Conservation (phyloP, 352 stramenopile genomes). For the Globisporangium nodosum region DNA sequence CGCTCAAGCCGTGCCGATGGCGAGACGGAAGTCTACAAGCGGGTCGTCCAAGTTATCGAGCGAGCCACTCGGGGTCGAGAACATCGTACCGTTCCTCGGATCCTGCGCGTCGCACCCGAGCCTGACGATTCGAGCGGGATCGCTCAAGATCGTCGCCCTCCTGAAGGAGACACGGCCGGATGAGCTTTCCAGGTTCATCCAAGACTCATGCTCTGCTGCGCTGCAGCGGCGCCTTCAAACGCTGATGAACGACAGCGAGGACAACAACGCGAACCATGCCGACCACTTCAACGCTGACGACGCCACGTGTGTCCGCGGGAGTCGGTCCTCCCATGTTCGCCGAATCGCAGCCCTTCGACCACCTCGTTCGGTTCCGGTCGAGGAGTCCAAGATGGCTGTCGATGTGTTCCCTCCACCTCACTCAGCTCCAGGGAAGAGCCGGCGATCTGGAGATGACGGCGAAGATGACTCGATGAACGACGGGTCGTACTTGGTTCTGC, state of each 20-base stretch:
- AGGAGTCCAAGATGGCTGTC: constrained; percentile 52
- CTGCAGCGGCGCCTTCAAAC: constrained; percentile 51
- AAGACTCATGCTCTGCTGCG: constrained; percentile 48
- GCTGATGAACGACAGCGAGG: constrained; percentile 35
- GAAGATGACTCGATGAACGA: constrained; percentile 34
- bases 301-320: constrained; percentile 56
- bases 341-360: constrained; percentile 63
- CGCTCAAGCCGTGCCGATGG: neutral
- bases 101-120: constrained; percentile 59
- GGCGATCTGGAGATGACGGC: constrained; percentile 20
- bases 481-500: constrained; percentile 21
- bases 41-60: constrained; percentile 14
- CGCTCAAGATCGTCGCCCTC: constrained; percentile 39
- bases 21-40: constrained; percentile 29
- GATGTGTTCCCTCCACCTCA: constrained; percentile 67
- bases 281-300: constrained; percentile 53
- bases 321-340: constrained; percentile 64
- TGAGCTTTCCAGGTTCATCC: constrained; percentile 40
- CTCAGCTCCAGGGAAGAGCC: constrained; percentile 56
- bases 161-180: constrained; percentile 27
- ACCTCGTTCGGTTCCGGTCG: constrained; percentile 55
- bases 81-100: constrained; percentile 67
- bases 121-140: constrained; percentile 28
- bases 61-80: constrained; percentile 53
- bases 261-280: constrained; percentile 22